Conservation (phyloP, 257 asterid genomes). For the Fraxinus pennsylvanica region DNA sequence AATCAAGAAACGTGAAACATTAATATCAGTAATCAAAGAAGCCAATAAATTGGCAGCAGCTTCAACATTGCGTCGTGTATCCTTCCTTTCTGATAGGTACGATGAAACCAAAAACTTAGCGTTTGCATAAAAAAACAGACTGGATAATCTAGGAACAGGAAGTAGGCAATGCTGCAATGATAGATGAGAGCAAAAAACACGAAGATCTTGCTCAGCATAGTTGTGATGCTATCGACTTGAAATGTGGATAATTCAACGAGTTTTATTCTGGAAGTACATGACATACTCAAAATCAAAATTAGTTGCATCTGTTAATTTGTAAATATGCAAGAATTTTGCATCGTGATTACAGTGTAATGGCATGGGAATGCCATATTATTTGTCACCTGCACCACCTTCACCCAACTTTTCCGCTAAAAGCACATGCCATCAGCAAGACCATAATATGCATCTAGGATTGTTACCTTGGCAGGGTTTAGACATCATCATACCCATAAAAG, state of each 20-base stretch:
- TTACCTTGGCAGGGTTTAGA: slow-evolving; percentile 1
- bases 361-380: no score
- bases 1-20: slow-evolving; percentile 21
- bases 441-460: no score
- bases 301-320: no score
- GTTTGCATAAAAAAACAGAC: slow-evolving; percentile 21
- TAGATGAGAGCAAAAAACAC: background rate
- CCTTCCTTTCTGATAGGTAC: slow-evolving; percentile 33
- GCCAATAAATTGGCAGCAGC: slow-evolving; percentile 4
- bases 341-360: no score
- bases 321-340: no score
- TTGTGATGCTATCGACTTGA: background rate
- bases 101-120: background rate
- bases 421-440: no score
- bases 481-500: slow-evolving; percentile 20
- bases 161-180: background rate
- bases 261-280: no score
- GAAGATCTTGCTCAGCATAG: slow-evolving; percentile 16
- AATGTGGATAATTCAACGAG: background rate
- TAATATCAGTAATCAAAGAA: slow-evolving; percentile 18
- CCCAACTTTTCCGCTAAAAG: no score
- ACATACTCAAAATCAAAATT: no score
- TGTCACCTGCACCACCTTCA: no score
- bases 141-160: slow-evolving; percentile 29
- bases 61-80: slow-evolving; percentile 31